phyloP scores from a whole-genome alignment of 139 green algal genomes.

The Pleodorina starrii region DNA sequence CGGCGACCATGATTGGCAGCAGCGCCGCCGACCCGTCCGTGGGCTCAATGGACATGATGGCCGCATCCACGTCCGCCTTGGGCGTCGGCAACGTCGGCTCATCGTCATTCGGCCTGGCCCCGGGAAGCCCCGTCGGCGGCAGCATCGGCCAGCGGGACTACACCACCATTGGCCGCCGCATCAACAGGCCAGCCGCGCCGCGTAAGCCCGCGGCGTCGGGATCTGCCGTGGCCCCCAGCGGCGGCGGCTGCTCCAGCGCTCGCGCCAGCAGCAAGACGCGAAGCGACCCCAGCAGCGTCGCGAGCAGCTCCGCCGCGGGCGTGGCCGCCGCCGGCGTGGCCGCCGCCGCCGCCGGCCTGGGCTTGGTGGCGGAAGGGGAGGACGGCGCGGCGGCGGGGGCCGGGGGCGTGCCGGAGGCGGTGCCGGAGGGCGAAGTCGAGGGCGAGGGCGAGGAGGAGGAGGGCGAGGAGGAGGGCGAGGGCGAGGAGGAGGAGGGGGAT shows the following conservation, averaged over 20 bases:
- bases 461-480: not conserved
- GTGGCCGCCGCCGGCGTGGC: not conserved
- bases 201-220: not conserved
- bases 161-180: not conserved
- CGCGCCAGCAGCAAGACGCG: not conserved
- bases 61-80: not conserved
- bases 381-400: not conserved
- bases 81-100: not conserved
- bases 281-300: not conserved
- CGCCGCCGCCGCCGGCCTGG: too few species aligned
- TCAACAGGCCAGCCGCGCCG: not conserved
- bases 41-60: not conserved
- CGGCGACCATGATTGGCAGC: not conserved
- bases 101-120: not conserved
- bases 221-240: too few species aligned
- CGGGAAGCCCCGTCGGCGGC: not conserved
- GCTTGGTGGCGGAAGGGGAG: too few species aligned
- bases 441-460: not conserved
- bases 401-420: not conserved
- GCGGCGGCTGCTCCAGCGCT: not conserved
- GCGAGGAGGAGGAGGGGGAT: not conserved
- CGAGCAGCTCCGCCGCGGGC: not conserved
- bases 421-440: constrained; percentile 25
- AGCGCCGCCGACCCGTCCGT: not conserved
- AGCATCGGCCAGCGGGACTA: not conserved